These are phyloP conservation scores for Melampsora larici-populina DNA, from an alignment of 1,284 basidiomycete species.

Conservation along the genomic window DNA sequence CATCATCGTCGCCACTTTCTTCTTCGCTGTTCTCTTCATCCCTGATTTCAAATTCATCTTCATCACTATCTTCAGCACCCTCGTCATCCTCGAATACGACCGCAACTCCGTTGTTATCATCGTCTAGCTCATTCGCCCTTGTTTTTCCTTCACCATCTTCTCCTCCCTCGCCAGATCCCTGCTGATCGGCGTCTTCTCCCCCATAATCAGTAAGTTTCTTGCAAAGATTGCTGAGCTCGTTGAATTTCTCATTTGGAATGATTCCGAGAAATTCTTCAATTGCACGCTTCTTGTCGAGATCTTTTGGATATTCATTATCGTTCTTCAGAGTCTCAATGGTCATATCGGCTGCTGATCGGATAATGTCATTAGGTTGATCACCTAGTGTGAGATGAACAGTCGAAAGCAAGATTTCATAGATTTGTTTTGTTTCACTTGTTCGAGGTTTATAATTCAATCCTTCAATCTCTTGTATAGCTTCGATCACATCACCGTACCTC, in stretches of 20 bases:
- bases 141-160: conserved; percentile 66
- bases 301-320: conserved; percentile 70
- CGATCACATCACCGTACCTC: conserved; percentile 78
- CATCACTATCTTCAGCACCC: conserved; percentile 77
- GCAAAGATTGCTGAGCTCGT: conserved; percentile 76
- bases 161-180: conserved; percentile 71
- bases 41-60: conserved; percentile 74
- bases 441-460: conserved; percentile 87
- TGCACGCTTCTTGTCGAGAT: conserved; percentile 97
- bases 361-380: conserved; percentile 91
- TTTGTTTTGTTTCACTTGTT: conserved; percentile 87
- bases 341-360: conserved; percentile 87
- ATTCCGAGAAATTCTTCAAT: conserved; percentile 74
- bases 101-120: conserved; percentile 74
- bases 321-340: conserved; percentile 87
- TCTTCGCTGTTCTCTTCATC: conserved; percentile 77
- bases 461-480: conserved; percentile 75
- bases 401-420: conserved; percentile 88
- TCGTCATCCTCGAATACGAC: conserved; percentile 77
- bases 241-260: conserved; percentile 72
- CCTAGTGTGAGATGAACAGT: conserved; percentile 75
- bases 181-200: conserved; percentile 72
- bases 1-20: conserved; percentile 70
- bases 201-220: conserved; percentile 98
- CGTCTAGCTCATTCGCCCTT: conserved; percentile 63